phyloP scores from a whole-genome alignment of 768 basidiomycete genomes.

The Auricularia sp. region DNA sequence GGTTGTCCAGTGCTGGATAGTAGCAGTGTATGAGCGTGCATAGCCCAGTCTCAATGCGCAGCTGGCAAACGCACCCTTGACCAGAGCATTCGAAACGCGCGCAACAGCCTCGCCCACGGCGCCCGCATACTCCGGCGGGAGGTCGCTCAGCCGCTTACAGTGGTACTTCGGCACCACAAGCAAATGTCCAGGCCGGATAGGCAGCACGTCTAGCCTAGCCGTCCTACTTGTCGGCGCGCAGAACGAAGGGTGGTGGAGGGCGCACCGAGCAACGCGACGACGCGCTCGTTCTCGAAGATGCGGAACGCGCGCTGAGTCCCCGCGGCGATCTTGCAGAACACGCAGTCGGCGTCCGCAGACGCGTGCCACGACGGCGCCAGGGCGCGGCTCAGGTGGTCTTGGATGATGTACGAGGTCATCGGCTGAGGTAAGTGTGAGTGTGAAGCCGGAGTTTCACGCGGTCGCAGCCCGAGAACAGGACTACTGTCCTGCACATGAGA shows the following conservation, averaged over 20 bases:
- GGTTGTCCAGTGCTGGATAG: slow-evolving; percentile 46
- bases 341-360: slow-evolving; percentile 31
- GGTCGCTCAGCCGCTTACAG: slow-evolving; percentile 51
- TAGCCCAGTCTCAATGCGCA: background rate
- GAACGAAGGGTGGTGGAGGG: slow-evolving; percentile 7
- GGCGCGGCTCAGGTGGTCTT: slow-evolving; percentile 43
- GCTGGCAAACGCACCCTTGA: slow-evolving; percentile 35
- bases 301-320: slow-evolving; percentile 37
- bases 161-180: slow-evolving; percentile 64
- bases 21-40: too few relatives aligned
- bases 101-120: slow-evolving; percentile 51
- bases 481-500: too few relatives aligned
- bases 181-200: slow-evolving; percentile 55
- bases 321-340: slow-evolving; percentile 58
- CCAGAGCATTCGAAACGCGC: slow-evolving; percentile 52
- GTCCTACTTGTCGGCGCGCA: background rate
- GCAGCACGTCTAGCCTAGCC: slow-evolving; percentile 46
- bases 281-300: slow-evolving; percentile 52
- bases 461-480: too few relatives aligned
- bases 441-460: too few relatives aligned
- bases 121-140: slow-evolving; percentile 49
- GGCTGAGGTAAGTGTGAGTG: background rate
- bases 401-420: slow-evolving; percentile 71
- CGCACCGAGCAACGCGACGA: slow-evolving; percentile 56
- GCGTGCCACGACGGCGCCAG: slow-evolving; percentile 39